Evolutionary conservation across 306 rosid genomes (phyloP).

Genomic region (Purshia tridentata): DNA sequence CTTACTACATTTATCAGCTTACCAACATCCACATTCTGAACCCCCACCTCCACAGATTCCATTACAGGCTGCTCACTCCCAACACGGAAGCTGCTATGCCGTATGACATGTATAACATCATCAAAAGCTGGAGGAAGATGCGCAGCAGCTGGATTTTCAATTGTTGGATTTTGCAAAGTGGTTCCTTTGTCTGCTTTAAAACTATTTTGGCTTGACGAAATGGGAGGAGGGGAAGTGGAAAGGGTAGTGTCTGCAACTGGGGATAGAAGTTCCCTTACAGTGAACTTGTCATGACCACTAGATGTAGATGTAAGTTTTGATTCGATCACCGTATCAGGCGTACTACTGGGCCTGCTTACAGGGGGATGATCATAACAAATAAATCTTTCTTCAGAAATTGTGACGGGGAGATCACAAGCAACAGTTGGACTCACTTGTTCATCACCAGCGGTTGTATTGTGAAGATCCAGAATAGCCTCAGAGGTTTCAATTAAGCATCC

Average conservation of each 20-base stretch:
- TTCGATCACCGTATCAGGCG: constrained; percentile 33
- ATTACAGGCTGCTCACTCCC: constrained; percentile 78
- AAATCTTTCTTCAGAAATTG: constrained; percentile 45
- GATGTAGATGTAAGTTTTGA: constrained; percentile 34
- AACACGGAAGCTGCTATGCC: constrained; percentile 95
- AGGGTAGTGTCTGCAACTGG: constrained; percentile 46
- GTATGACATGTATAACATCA: constrained; percentile 89
- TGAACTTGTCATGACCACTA: constrained; percentile 74
- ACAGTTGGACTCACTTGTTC: constrained; percentile 29
- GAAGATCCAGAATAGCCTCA: constrained; percentile 39
- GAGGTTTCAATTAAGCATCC: constrained; percentile 32
- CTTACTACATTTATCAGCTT: constrained; percentile 65
- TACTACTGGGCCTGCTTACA: constrained; percentile 34
- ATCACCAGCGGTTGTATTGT: constrained; percentile 29
- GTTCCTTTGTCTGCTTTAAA: constrained; percentile 54
- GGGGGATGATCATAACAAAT: constrained; percentile 37
- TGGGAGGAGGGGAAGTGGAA: constrained; percentile 35
- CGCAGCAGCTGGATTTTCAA: constrained; percentile 53
- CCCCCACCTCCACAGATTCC: constrained; percentile 86
- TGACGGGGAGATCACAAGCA: constrained; percentile 32
- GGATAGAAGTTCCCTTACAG: constrained; percentile 68
- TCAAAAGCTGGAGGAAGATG: constrained; percentile 90
- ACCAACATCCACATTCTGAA: constrained; percentile 81
- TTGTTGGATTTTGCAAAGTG: constrained; percentile 38
- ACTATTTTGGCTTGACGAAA: constrained; percentile 44